A percentile compares a stretch with the other conserved stretches of the same genome.
Evolutionary conservation across 202 grass and related monocot genomes (phyloP).

Genomic region (Alloteropsis angusta): DNA sequence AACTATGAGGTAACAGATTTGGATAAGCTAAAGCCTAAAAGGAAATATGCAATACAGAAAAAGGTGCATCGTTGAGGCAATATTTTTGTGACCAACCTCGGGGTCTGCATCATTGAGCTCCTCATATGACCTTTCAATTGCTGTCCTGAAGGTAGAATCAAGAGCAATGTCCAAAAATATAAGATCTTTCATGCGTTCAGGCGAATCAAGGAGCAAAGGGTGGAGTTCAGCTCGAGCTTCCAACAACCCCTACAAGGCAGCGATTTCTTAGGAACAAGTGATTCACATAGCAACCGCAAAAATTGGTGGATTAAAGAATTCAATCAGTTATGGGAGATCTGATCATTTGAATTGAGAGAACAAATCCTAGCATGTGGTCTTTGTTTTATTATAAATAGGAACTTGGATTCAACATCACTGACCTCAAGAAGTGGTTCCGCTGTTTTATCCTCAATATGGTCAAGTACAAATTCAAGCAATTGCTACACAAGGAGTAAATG

Average conservation of each 20-base stretch:
- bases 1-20: conserved; percentile 4
- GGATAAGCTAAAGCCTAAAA: conserved; percentile 19
- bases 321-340: not conserved
- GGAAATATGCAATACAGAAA: not conserved
- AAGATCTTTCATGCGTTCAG: conserved; percentile 86
- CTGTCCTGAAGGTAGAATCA: conserved; percentile 90
- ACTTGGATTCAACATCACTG: conserved; percentile 12
- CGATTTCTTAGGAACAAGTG: conserved; percentile 19
- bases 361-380: not conserved
- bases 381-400: not conserved
- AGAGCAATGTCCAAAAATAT: conserved; percentile 98
- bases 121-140: conserved; percentile 82
- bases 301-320: conserved; percentile 12
- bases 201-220: conserved; percentile 56
- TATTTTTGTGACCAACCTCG: conserved; percentile 43
- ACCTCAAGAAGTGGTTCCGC: conserved; percentile 80
- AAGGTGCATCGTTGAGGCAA: not conserved
- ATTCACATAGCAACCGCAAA: not conserved
- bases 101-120: conserved; percentile 59
- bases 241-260: conserved; percentile 57
- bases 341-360: conserved; percentile 22
- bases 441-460: conserved; percentile 88
- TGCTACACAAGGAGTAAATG: conserved; percentile 39
- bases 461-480: conserved; percentile 82
- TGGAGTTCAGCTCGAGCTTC: conserved; percentile 81